Evolutionary conservation across 202 grass and related monocot species (phyloP), one percentile per base, ranked within the genome.

Genomic region (Dendrocalamus latiflorus): DNA sequence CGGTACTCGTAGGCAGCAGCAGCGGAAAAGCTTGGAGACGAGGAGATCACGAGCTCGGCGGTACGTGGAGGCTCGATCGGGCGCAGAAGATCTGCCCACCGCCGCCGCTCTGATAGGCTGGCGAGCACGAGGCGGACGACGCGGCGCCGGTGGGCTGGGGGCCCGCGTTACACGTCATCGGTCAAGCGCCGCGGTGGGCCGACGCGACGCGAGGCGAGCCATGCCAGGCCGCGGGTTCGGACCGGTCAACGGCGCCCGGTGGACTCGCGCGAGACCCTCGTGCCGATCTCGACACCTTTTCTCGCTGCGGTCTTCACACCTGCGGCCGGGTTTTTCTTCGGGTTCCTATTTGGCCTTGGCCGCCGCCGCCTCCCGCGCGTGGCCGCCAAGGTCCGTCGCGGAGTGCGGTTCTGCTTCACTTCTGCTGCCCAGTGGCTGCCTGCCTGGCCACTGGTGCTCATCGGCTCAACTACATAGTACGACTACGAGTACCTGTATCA

Each of bases 241-340:
- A 79, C 76, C 24, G 76, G 87, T 89, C 81, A 84, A 80, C 81
- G 39, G 21, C 72, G 78, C 3, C 4, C 15, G 63, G 18, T 68
- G 63, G 65, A 77, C 80, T 58, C 37, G 66, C 11, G 39, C 28
- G 53, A 70, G 69, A 75, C 76, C 81, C 70, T 85, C 82, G 82
- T 75, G 87, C 81, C 70, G 44, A 80, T 80, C 26, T 26, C 60
- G 58, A 33, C 21, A 1, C 58, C 69, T 84, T 80, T 88, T 80
- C 81, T 34, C 15, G 30, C 18, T 11, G 2, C 43, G 65, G 8
- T n/a, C 76, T 81, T 85, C 87, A 89, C 81, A 85, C 76, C 50
- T n/a, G n/a, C n/a, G n/a, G n/a, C n/a, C n/a, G n/a, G n/a, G n/a
- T n/a, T n/a, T n/a, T n/a, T n/a, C n/a, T 14, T 16, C 12, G 58